Evolutionary conservation across 2,329 filamentous ascomycete species (phyloP).

Genomic region (Aspergillus brasiliensis): DNA sequence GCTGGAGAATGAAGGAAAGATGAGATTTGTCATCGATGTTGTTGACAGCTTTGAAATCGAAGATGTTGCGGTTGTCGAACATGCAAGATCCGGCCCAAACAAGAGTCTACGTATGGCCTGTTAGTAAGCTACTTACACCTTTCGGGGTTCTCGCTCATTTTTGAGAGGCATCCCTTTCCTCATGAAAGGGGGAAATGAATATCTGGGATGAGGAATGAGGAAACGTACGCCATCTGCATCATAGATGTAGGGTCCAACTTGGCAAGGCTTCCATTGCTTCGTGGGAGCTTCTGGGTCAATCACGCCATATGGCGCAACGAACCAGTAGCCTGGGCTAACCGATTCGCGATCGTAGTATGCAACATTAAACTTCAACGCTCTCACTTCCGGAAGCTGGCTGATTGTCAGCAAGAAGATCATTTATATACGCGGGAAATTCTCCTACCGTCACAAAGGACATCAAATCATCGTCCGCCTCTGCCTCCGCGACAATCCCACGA

Average conservation of each 20-base stretch:
- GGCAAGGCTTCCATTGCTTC: slow-evolving; percentile 41
- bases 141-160: background rate
- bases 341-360: slow-evolving; percentile 28
- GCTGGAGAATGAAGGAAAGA: slow-evolving; percentile 50
- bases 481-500: slow-evolving; percentile 24
- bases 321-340: slow-evolving; percentile 50
- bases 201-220: background rate
- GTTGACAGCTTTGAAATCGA: slow-evolving; percentile 50
- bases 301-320: slow-evolving; percentile 48
- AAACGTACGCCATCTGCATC: slow-evolving; percentile 48
- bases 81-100: slow-evolving; percentile 53
- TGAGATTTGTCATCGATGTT: slow-evolving; percentile 48
- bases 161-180: background rate
- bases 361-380: slow-evolving; percentile 31
- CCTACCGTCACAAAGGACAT: slow-evolving; percentile 39
- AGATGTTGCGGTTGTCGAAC: slow-evolving; percentile 50
- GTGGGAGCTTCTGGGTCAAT: slow-evolving; percentile 27
- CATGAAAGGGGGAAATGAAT: background rate
- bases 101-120: slow-evolving; percentile 30
- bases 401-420: slow-evolving; percentile 1
- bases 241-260: slow-evolving; percentile 53
- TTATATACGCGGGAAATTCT: background rate
- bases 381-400: slow-evolving; percentile 28
- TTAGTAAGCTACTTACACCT: slow-evolving; percentile 6
- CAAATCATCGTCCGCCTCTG: slow-evolving; percentile 33